Conservation (phyloP, 225 moss, liverwort and hornwort genomes). For the Ulota crispa region DNA sequence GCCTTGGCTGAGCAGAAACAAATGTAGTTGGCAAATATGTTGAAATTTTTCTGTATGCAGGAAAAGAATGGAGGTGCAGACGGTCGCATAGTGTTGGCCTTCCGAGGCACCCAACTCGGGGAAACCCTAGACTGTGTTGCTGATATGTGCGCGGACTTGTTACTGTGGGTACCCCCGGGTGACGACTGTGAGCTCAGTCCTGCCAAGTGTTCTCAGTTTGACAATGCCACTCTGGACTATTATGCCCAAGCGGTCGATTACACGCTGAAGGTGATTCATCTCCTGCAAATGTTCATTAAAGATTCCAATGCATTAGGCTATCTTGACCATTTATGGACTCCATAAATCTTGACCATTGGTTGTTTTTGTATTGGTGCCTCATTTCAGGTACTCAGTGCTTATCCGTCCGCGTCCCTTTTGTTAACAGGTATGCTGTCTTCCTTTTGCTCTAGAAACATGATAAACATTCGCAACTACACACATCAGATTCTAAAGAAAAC, state of each 20-base stretch:
- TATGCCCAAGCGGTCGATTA: slow-evolving; percentile 39
- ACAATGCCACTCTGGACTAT: slow-evolving; percentile 41
- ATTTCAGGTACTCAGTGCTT: slow-evolving; percentile 50
- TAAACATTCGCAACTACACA: not conserved
- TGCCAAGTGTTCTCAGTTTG: slow-evolving; percentile 34
- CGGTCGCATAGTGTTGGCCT: slow-evolving; percentile 42
- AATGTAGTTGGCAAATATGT: no score
- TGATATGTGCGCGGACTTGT: slow-evolving; percentile 32
- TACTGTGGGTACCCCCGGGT: slow-evolving; percentile 22
- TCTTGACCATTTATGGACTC: not conserved
- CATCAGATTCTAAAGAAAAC: not conserved
- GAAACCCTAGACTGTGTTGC: slow-evolving; percentile 24
- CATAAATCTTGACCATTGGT: not conserved
- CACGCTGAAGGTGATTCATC: slow-evolving; percentile 39
- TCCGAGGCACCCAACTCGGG: slow-evolving; percentile 34
- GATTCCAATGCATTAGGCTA: not conserved
- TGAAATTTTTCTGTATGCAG: slow-evolving; percentile 6
- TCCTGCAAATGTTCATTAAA: not conserved
- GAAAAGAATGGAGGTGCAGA: slow-evolving; percentile 38
- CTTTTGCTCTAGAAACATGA: not conserved
- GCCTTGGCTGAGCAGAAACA: not conserved
- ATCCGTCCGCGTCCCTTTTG: slow-evolving; percentile 56
- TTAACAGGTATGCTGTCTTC: slow-evolving; percentile 51
- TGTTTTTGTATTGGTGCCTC: not conserved
- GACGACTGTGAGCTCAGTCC: not conserved